Evolutionary conservation across 2,329 filamentous ascomycete species (phyloP).

Genomic region (Arthrobotrys musiformis): DNA sequence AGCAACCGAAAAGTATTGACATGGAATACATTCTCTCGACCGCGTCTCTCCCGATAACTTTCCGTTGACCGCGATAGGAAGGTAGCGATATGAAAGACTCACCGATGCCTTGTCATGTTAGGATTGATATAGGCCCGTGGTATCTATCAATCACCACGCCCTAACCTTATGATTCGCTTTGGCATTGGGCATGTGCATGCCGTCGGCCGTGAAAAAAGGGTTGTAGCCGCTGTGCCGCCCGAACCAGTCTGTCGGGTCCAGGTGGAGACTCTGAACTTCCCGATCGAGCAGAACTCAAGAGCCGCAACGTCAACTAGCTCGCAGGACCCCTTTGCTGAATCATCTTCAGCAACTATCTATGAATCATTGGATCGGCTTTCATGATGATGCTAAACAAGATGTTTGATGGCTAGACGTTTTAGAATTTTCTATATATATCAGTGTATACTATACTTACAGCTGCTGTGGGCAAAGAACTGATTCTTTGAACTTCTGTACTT

Average conservation of each 20-base stretch:
- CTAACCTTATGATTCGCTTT: neutral
- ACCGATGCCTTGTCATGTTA: neutral
- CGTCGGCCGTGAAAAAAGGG: neutral
- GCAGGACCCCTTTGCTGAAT: neutral
- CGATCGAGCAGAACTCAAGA: neutral
- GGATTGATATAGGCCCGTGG: neutral
- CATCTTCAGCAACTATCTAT: neutral
- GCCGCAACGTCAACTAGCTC: neutral
- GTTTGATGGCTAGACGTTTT: too few relatives aligned
- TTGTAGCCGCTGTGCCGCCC: neutral
- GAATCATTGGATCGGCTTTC: neutral
- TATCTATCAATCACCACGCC: neutral
- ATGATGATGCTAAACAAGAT: neutral
- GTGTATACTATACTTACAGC: too few relatives aligned
- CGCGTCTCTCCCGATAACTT: neutral
- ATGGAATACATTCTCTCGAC: neutral
- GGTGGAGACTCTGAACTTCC: neutral
- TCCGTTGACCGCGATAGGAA: neutral
- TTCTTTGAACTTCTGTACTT: too few relatives aligned
- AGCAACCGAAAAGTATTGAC: neutral
- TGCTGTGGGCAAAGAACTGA: too few relatives aligned
- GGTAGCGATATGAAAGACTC: neutral
- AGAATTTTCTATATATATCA: too few relatives aligned
- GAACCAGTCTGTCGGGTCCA: neutral
- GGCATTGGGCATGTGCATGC: neutral